These are phyloP conservation scores for Russula compacta DNA, from an alignment of 768 basidiomycete species.

Conservation along the genomic window DNA sequence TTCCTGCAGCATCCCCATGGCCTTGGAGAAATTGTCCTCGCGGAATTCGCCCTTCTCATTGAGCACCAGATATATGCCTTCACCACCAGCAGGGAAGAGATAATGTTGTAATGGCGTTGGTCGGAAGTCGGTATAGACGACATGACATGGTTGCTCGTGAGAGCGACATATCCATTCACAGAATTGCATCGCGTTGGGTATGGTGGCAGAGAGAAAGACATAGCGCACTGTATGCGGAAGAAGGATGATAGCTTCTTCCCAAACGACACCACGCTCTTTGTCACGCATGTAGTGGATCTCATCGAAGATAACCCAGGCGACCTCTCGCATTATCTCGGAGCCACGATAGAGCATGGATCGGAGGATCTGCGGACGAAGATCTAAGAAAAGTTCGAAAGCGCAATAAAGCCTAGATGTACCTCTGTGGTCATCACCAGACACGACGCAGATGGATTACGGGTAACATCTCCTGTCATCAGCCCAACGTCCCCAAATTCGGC, in stretches of 20 bases:
- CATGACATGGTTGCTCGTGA: constrained; percentile 96
- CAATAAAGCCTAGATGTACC: constrained; percentile 36
- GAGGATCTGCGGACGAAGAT: constrained; percentile 57
- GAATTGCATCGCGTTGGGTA: constrained; percentile 99
- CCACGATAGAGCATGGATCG: constrained; percentile 98
- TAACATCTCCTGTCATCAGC: constrained; percentile 98
- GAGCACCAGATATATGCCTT: constrained; percentile 97
- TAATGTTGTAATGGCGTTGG: constrained; percentile 98
- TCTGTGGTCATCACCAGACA: constrained; percentile 99
- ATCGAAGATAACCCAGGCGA: constrained; percentile 99
- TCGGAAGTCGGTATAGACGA: constrained; percentile 98
- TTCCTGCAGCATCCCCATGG: constrained; percentile 90
- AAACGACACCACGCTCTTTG: constrained; percentile 97
- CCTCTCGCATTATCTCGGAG: constrained; percentile 98
- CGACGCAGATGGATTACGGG: constrained; percentile 93
- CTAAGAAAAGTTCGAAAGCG: background rate
- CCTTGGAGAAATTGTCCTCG: constrained; percentile 96
- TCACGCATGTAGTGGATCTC: constrained; percentile 99
- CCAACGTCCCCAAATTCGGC: constrained; percentile 98
- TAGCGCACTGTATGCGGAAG: constrained; percentile 94
- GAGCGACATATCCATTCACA: constrained; percentile 98
- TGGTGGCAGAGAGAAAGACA: constrained; percentile 97
- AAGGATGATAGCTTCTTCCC: constrained; percentile 98
- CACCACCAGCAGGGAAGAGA: constrained; percentile 92
- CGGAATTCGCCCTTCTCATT: constrained; percentile 96